A percentile compares a stretch with the other conserved stretches of the same genome.
Conservation (phyloP, 768 basidiomycete species). For the Boletus subcaerulescens region DNA sequence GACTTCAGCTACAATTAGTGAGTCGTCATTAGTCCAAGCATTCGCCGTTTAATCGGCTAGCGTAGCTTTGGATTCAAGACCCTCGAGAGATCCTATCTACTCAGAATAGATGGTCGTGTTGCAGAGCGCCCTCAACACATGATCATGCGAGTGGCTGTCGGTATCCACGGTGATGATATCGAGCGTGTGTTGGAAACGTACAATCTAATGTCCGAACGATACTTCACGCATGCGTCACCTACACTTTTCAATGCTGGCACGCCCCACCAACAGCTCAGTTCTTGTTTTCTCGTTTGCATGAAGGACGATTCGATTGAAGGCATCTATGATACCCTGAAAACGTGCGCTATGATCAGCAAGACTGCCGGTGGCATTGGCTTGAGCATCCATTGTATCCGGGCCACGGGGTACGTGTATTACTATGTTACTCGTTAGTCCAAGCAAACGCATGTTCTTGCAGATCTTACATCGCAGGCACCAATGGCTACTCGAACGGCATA, state of each 20-base stretch:
- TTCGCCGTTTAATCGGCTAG: not conserved
- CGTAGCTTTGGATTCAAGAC: conserved; percentile 98
- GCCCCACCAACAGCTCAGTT: conserved; percentile 90
- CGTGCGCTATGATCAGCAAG: conserved; percentile 98
- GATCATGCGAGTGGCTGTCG: conserved; percentile 99
- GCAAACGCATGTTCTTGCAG: conserved; percentile 38
- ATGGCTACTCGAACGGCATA: conserved; percentile 98
- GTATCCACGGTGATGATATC: conserved; percentile 88
- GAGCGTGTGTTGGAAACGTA: conserved; percentile 90
- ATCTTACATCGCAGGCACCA: conserved; percentile 98
- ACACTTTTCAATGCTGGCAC: conserved; percentile 99
- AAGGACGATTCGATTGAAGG: conserved; percentile 99
- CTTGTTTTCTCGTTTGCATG: conserved; percentile 98
- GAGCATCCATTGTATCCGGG: conserved; percentile 94
- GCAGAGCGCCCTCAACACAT: conserved; percentile 98
- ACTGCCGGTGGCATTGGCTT: conserved; percentile 98
- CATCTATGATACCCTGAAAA: conserved; percentile 98
- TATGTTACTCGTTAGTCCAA: not conserved
- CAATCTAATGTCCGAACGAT: conserved; percentile 95
- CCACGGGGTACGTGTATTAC: conserved; percentile 69
- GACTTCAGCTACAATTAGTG: conserved; percentile 98
- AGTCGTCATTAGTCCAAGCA: conserved; percentile 25
- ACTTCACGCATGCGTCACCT: conserved; percentile 97
- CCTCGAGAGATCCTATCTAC: conserved; percentile 94
- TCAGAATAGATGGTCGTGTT: conserved; percentile 90